Evolutionary conservation across 495 filamentous ascomycete genomes (phyloP), one percentile per base, ranked within the genome.

Genomic region (Aspergillus steynii): DNA sequence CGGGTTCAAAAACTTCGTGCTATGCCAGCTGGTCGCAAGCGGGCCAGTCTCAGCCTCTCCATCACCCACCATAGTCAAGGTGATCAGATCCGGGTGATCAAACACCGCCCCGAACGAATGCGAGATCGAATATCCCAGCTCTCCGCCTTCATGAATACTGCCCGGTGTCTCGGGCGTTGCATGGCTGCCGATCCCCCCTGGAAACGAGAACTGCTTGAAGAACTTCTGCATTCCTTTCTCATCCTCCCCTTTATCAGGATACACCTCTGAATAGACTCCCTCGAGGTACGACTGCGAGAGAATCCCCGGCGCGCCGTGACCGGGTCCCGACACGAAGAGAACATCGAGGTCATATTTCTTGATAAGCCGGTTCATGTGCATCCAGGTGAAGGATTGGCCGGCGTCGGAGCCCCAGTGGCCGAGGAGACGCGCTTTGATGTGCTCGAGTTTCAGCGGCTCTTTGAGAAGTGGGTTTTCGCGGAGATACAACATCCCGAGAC

Each of bases 121-220:
- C 1, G 86, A 88, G 60, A 91, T 81, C 4, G 86, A 86, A 69
- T 91, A 91, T 58, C 88, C 88, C n/a, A 91, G 80, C 70, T 91
- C 88, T 37, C 88, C 88, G 64, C 88, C 88, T 71, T 90, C 88
- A 70, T 90, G 88, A 54, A 90, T 77, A 69, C 82, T 86, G 45
- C 88, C 88, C 1, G 88, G 88, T 2, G 88, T 91, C 69, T 91
- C 88, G 1, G 88, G 88, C 0, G 87, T 91, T 26, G 86, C 86
- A 65, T 91, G 88, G 50, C 83, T 86, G 42, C 88, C 88, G 63
- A 90, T 85, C 15, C 88, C 88, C 34, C 88, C 88, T 4, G 88
- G 88, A 70, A 91, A 90, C 20, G 87, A 89, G 75, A 90, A 91
- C 65, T 89, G 85, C 76, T 89, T 89, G 82, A 90, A 90, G 78